phyloP scores from a whole-genome alignment of 768 basidiomycete genomes.

The Ramaria sp. region DNA sequence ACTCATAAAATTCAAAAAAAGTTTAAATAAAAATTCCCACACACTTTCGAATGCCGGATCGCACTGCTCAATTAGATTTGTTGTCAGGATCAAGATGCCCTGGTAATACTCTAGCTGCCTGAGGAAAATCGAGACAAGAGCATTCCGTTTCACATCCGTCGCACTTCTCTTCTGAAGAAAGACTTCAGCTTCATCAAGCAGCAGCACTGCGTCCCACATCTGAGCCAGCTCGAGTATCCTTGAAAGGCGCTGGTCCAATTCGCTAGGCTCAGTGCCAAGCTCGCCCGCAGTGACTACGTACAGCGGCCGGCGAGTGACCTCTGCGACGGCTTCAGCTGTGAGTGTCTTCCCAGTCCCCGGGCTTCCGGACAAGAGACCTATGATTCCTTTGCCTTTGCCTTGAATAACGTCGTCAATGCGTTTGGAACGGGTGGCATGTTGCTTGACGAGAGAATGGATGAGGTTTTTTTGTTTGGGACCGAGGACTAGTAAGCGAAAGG shows the following conservation, averaged over 20 bases:
- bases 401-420: background rate
- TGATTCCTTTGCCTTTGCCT: constrained; percentile 12
- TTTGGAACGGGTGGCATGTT: constrained; percentile 3
- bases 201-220: constrained; percentile 24
- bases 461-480: background rate
- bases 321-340: constrained; percentile 25
- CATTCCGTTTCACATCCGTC: constrained; percentile 21
- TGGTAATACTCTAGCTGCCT: constrained; percentile 27
- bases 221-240: constrained; percentile 20
- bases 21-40: background rate
- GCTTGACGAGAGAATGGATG: constrained; percentile 2
- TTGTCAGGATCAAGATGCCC: constrained; percentile 27
- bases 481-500: background rate
- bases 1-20: background rate
- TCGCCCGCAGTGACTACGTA: constrained; percentile 24
- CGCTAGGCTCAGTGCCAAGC: constrained; percentile 19
- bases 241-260: constrained; percentile 17
- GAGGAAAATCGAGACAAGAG: constrained; percentile 26
- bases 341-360: constrained; percentile 15
- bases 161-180: constrained; percentile 20
- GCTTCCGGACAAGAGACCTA: constrained; percentile 7
- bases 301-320: constrained; percentile 20
- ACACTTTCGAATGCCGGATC: constrained; percentile 22
- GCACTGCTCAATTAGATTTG: constrained; percentile 20
- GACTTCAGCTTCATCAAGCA: constrained; percentile 28